Evolutionary conservation across 306 rosid species (phyloP).

Genomic region (Trichosanthes truncata): DNA sequence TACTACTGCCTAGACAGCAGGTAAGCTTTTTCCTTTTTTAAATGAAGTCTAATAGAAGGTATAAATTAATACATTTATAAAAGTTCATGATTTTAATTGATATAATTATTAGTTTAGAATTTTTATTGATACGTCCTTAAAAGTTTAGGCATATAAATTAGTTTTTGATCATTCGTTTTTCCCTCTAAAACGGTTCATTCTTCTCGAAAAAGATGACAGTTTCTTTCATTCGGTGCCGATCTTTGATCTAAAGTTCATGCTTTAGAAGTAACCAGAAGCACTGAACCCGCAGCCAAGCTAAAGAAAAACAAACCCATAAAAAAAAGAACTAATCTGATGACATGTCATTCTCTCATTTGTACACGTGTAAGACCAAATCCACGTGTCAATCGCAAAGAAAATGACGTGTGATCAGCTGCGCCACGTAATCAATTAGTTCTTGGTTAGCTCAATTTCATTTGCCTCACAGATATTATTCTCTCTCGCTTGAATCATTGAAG

Average conservation of each 20-base stretch:
- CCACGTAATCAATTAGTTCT: not conserved
- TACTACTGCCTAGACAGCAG: too few species aligned
- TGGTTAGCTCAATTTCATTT: not conserved
- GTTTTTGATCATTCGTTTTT: too few species aligned
- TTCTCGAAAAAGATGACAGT: not conserved
- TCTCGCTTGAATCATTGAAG: not conserved
- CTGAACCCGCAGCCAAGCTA: not conserved
- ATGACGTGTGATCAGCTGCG: not conserved
- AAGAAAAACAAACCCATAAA: not conserved
- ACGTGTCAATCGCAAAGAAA: not conserved
- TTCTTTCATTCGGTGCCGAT: not conserved
- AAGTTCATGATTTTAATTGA: too few species aligned
- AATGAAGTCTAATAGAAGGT: too few species aligned
- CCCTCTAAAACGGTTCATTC: too few species aligned
- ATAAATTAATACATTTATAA: too few species aligned
- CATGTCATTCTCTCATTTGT: not conserved
- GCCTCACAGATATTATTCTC: not conserved
- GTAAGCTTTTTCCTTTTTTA: too few species aligned
- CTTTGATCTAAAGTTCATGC: not conserved
- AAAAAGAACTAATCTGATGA: not conserved
- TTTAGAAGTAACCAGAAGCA: not conserved
- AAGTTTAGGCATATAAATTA: too few species aligned
- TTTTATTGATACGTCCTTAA: too few species aligned
- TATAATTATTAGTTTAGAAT: too few species aligned
- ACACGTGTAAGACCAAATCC: not conserved